Percentiles rank a stretch among this genome's conserved stretches.
phyloP scores from a whole-genome alignment of 352 stramenopile species.

The Phytopythium mirpurense region DNA sequence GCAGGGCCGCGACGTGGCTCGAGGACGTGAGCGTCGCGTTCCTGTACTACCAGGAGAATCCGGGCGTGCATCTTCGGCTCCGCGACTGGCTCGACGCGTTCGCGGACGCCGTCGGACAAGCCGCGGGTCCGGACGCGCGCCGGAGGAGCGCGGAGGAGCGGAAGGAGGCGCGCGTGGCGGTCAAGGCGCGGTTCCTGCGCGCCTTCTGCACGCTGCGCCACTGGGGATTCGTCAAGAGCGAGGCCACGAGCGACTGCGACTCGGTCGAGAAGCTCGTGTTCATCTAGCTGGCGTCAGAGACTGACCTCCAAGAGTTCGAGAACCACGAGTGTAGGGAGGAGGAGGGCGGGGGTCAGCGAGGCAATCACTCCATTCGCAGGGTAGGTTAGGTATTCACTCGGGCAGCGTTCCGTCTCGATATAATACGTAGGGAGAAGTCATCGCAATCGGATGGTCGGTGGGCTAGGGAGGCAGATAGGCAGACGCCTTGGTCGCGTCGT shows the following conservation, averaged over 20 bases:
- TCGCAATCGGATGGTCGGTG: too few species aligned
- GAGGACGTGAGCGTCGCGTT: constrained; percentile 63
- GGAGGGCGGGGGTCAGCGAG: neutral
- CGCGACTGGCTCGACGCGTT: constrained; percentile 70
- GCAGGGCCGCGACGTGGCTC: constrained; percentile 26
- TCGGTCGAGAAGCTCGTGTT: constrained; percentile 79
- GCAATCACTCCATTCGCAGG: neutral
- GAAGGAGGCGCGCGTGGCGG: constrained; percentile 13
- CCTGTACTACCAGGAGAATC: constrained; percentile 66
- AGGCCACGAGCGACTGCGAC: constrained; percentile 31
- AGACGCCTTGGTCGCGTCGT: constrained; percentile 10
- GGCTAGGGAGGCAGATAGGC: too few species aligned
- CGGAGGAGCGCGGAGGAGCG: constrained; percentile 16
- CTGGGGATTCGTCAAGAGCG: constrained; percentile 61
- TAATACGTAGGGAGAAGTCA: neutral
- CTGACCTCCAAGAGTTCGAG: too few species aligned
- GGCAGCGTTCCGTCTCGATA: neutral
- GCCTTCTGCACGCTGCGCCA: constrained; percentile 62
- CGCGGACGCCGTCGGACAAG: constrained; percentile 26
- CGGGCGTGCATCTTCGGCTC: constrained; percentile 51
- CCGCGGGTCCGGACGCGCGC: neutral
- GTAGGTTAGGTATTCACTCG: constrained; percentile 1
- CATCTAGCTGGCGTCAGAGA: constrained; percentile 39
- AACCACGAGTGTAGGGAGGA: too few species aligned
- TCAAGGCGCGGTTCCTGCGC: constrained; percentile 65